Evolutionary conservation across 202 grass and related monocot species (phyloP), one percentile per base, ranked within the genome.

Genomic region (Carex arenaria): DNA sequence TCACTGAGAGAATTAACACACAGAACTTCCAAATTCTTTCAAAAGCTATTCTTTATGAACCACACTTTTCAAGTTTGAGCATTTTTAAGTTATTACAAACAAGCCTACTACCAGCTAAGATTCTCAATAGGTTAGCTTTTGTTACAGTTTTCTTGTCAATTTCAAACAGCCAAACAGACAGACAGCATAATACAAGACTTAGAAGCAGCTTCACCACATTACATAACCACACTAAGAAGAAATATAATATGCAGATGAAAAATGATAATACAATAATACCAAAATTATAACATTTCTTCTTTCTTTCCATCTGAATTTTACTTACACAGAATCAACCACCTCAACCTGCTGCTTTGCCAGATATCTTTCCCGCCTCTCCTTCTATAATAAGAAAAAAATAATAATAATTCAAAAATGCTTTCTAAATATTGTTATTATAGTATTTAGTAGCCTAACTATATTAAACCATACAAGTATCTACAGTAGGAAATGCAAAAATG

Each of bases 321-420:
- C 38, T 91, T 90, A 95, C 91, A 98, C 45, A 0, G 89, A 90
- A 78, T 98, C 92, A 11, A 84, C 93, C 80, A 88, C 93, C 84
- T 95, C 93, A 85, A 93, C 89, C 74, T 98, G 93, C 55, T 95
- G 95, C 53, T 80, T 89, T 1, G 93, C 91, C 0, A 98, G 91
- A 74, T 95, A 98, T 79, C 93, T 92, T 84, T 98, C 93, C 85
- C 96, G 90, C 49, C 93, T 87, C 80, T 95, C 96, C 86, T 98
- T 98, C 96, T 98, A 88, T 30, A 68, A 79, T 40, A 3, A 86
- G 83, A 38, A 57, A 14, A 14, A 78, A 17, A 63, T 13, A 71
- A n/a, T 9, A 43, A 36, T 18, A 66, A 67, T 18, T n/a, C 2
- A 10, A 20, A 38, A 78, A 10, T 10, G 1, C 19, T 26, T 70